A percentile compares a stretch with the other conserved stretches of the same genome.
These are phyloP conservation scores for Leccinum fibrillosum DNA, from an alignment of 768 basidiomycete genomes.

Conservation along the genomic window DNA sequence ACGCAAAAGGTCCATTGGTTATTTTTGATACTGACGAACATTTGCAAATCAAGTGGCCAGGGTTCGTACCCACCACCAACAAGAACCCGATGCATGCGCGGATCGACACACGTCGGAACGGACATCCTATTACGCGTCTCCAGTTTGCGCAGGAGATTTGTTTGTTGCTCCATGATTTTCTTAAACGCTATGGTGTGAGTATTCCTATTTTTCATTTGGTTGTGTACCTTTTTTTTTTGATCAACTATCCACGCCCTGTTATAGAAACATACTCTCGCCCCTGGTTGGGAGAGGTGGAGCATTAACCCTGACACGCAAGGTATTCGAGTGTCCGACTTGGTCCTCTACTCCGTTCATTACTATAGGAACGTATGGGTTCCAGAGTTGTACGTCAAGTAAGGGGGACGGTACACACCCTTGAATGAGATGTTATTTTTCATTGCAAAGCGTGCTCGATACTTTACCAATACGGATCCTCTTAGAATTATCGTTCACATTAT, in stretches of 20 bases:
- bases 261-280: not conserved
- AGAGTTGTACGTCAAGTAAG: not conserved
- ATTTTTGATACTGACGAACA: not conserved
- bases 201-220: not conserved
- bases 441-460: no score
- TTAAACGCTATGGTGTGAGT: not conserved
- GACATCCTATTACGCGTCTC: not conserved
- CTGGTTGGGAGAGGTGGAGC: not conserved
- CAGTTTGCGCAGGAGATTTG: not conserved
- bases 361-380: not conserved
- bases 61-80: not conserved
- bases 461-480: not conserved
- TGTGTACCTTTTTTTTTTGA: not conserved
- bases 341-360: not conserved
- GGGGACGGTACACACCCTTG: no score
- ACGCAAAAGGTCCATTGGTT: not conserved
- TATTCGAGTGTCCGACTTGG: not conserved
- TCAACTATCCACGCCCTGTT: not conserved
- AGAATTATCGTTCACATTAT: not conserved
- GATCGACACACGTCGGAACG: not conserved
- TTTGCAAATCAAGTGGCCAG: conserved; percentile 1
- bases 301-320: not conserved
- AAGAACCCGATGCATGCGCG: not conserved
- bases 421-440: no score
- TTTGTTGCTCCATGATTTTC: not conserved